These are phyloP conservation scores for Hippophae rhamnoides DNA, from an alignment of 306 rosid genomes.

Conservation along the genomic window DNA sequence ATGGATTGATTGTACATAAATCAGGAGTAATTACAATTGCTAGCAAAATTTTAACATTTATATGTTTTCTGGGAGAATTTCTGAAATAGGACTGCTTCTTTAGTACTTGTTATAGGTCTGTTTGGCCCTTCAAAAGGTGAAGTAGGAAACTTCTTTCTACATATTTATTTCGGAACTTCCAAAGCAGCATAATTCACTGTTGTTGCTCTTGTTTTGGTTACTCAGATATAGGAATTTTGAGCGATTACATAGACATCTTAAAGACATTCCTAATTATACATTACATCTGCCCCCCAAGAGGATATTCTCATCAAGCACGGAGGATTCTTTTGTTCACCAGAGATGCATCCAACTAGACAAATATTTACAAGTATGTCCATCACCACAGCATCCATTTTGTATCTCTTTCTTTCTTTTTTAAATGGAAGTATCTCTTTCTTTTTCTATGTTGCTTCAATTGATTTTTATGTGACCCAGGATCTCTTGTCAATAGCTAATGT, in stretches of 20 bases:
- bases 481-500: constrained; percentile 85
- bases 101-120: too few species aligned
- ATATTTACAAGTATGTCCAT: constrained; percentile 64
- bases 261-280: constrained; percentile 86
- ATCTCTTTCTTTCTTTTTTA: too few species aligned
- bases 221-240: constrained; percentile 91
- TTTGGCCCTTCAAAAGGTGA: too few species aligned
- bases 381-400: constrained; percentile 12
- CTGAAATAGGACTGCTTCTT: too few species aligned
- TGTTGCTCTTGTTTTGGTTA: constrained; percentile 7
- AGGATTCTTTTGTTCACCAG: constrained; percentile 94
- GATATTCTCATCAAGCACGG: constrained; percentile 96
- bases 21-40: background rate
- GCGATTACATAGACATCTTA: constrained; percentile 82
- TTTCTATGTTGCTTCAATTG: constrained; percentile 15
- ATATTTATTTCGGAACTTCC: constrained; percentile 14
- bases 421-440: background rate
- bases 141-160: too few species aligned
- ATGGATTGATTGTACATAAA: background rate
- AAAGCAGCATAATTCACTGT: constrained; percentile 3
- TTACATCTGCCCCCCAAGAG: constrained; percentile 92
- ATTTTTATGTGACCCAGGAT: constrained; percentile 45
- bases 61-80: too few species aligned
- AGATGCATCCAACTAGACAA: constrained; percentile 94
- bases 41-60: too few species aligned